Percentiles rank a stretch among this genome's conserved stretches.
Evolutionary conservation across 1,284 basidiomycete genomes (phyloP).

Genomic region (Heterobasidion parviporum): DNA sequence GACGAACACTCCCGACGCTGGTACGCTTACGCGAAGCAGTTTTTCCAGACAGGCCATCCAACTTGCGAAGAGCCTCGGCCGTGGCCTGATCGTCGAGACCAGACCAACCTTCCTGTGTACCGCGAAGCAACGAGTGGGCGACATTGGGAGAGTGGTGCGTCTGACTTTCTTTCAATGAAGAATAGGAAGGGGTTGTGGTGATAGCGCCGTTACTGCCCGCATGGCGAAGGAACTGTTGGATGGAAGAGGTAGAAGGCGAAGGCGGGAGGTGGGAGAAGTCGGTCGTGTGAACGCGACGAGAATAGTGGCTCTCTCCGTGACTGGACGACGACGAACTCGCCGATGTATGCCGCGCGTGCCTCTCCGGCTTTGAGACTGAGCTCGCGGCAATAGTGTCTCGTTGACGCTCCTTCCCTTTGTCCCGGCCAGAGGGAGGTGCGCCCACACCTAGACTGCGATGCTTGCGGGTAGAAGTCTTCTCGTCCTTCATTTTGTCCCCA

Average conservation of each 20-base stretch:
- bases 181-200: conserved; percentile 34
- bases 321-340: conserved; percentile 58
- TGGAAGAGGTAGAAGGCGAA: conserved; percentile 78
- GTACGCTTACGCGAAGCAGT: conserved; percentile 41
- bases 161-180: conserved; percentile 35
- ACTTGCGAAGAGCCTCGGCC: conserved; percentile 84
- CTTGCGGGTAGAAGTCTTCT: conserved; percentile 47
- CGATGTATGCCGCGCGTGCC: conserved; percentile 59
- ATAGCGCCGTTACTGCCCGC: conserved; percentile 36
- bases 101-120: conserved; percentile 80
- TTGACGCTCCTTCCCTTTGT: conserved; percentile 55
- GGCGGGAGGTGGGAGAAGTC: conserved; percentile 87
- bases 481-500: conserved; percentile 37
- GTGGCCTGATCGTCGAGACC: conserved; percentile 82
- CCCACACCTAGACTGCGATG: conserved; percentile 65
- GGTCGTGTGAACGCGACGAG: conserved; percentile 54
- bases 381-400: conserved; percentile 52
- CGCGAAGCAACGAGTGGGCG: conserved; percentile 71
- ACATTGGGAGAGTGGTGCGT: conserved; percentile 54
- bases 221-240: conserved; percentile 73
- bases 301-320: conserved; percentile 37
- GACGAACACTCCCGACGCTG: conserved; percentile 12
- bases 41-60: conserved; percentile 84
- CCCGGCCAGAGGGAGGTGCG: conserved; percentile 28
- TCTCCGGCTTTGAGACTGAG: conserved; percentile 24